Evolutionary conservation across 2,329 filamentous ascomycete species (phyloP), one percentile per base, ranked within the genome.

Genomic region (Colletotrichum trifolii): DNA sequence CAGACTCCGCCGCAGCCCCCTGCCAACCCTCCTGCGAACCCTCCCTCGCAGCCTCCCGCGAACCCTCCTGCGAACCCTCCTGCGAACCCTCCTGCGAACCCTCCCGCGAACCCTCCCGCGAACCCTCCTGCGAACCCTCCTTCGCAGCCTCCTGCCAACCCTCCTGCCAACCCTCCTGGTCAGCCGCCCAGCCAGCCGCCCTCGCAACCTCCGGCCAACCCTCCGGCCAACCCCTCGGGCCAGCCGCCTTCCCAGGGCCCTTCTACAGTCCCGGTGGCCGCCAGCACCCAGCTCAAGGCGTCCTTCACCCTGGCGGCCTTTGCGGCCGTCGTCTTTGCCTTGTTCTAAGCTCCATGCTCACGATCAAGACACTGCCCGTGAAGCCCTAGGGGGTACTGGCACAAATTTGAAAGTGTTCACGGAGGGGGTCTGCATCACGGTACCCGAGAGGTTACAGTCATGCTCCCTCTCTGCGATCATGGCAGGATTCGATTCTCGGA

Each of bases 221-320:
- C 57, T 17, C 33, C 46, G 1, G 57, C 38, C 25, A 25, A 25
- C 25, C 25, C 17, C 45, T 25, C 25, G 4, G 25, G 4, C 25
- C 25, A 52, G 13, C 60, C 61, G 13, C 34, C 46, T 6, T 9
- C 49, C 5, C 25, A 40, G 2, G 49, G 39, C 2, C 38, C 59
- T 0, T 34, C 53, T 34, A 58, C 36, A 10, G 67, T 68, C n/a
- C 33, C 35, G 33, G 54, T 49, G 36, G 66, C 64, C 6, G 52
- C 47, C 15, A 56, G 64, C 53, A 54, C 43, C 59, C 58, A 39
- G 52, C 11, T 60, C 50, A 43, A 68, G 47, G 54, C 52, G 15
- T 13, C 56, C 7, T 46, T 63, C 38, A 59, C 47, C 48, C 64
- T 67, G 13, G 48, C 34, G 6, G 50, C 48, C 36, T 25, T 50